A percentile compares a stretch with the other conserved stretches of the same genome.
These are phyloP conservation scores for Primulina eburnea DNA, from an alignment of 257 asterid species.

Conservation along the genomic window DNA sequence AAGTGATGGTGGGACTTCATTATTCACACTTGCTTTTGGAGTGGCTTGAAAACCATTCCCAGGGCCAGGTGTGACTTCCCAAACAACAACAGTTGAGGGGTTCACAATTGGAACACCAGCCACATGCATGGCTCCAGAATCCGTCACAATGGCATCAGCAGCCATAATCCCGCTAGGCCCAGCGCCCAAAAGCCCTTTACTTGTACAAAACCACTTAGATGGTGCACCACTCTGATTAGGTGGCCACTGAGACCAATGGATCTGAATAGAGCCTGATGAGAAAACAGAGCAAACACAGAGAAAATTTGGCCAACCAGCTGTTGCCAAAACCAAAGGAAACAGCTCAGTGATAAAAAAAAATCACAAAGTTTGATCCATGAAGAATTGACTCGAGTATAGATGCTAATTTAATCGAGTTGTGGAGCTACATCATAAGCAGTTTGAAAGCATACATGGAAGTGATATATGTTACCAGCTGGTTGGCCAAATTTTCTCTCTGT, in stretches of 20 bases:
- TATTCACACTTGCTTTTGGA: slow-evolving; percentile 66
- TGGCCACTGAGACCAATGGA: slow-evolving; percentile 99
- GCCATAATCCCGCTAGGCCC: slow-evolving; percentile 99
- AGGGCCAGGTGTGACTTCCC: slow-evolving; percentile 99
- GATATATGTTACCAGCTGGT: neutral
- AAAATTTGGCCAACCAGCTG: slow-evolving; percentile 99
- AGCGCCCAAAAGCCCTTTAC: slow-evolving; percentile 98
- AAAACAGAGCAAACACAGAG: slow-evolving; percentile 98
- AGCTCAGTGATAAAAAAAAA: slow-evolving; percentile 13
- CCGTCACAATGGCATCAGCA: slow-evolving; percentile 97
- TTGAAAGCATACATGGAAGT: neutral
- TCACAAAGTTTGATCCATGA: slow-evolving; percentile 13
- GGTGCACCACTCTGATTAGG: slow-evolving; percentile 63
- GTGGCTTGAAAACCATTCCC: slow-evolving; percentile 93
- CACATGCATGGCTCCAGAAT: slow-evolving; percentile 96
- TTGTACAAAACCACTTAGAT: slow-evolving; percentile 94
- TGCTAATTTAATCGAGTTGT: slow-evolving; percentile 2
- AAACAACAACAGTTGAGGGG: slow-evolving; percentile 97
- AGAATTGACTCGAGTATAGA: neutral
- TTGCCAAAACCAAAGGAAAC: slow-evolving; percentile 29
- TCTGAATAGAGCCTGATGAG: slow-evolving; percentile 97
- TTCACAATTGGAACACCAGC: slow-evolving; percentile 99
- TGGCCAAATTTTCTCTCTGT: too few relatives aligned
- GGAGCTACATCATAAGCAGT: neutral
- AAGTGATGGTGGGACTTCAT: slow-evolving; percentile 77